Evolutionary conservation across 768 basidiomycete species (phyloP).

Genomic region (Xanthoconium purpureum): DNA sequence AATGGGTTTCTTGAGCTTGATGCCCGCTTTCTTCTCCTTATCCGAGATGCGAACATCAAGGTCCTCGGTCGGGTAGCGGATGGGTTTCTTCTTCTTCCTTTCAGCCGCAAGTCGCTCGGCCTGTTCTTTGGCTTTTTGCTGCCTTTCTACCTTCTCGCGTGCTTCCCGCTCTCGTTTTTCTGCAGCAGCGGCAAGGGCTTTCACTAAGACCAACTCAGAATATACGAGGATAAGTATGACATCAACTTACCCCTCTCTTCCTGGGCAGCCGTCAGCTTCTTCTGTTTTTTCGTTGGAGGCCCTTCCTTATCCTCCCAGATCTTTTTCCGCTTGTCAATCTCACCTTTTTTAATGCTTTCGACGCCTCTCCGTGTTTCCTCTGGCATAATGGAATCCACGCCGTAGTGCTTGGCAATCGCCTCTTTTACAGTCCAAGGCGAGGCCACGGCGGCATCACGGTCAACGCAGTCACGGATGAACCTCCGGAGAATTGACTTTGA

Average conservation of each 20-base stretch:
- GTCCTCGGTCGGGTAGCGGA: slow-evolving; percentile 93
- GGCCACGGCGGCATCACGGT: slow-evolving; percentile 86
- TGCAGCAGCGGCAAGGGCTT: slow-evolving; percentile 36
- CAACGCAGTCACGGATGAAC: slow-evolving; percentile 94
- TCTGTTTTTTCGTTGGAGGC: slow-evolving; percentile 77
- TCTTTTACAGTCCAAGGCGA: slow-evolving; percentile 96
- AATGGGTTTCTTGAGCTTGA: slow-evolving; percentile 62
- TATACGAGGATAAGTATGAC: slow-evolving; percentile 1
- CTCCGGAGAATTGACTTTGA: slow-evolving; percentile 96
- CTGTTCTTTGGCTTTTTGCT: slow-evolving; percentile 64
- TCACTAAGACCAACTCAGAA: slow-evolving; percentile 20
- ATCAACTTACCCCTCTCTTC: slow-evolving; percentile 63
- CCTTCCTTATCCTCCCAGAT: slow-evolving; percentile 87
- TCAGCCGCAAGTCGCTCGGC: slow-evolving; percentile 68
- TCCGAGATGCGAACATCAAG: slow-evolving; percentile 77
- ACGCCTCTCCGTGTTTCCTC: slow-evolving; percentile 79
- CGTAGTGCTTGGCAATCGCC: slow-evolving; percentile 78
- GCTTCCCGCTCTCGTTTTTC: slow-evolving; percentile 71
- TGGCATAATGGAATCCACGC: slow-evolving; percentile 81
- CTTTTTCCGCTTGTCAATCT: slow-evolving; percentile 92
- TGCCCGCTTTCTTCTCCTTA: slow-evolving; percentile 79
- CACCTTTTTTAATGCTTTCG: slow-evolving; percentile 76
- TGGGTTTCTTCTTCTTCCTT: slow-evolving; percentile 84
- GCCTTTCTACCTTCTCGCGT: slow-evolving; percentile 65
- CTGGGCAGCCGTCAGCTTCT: slow-evolving; percentile 68